phyloP scores from a whole-genome alignment of 1,284 basidiomycete species.

The Omphalotus olearius region DNA sequence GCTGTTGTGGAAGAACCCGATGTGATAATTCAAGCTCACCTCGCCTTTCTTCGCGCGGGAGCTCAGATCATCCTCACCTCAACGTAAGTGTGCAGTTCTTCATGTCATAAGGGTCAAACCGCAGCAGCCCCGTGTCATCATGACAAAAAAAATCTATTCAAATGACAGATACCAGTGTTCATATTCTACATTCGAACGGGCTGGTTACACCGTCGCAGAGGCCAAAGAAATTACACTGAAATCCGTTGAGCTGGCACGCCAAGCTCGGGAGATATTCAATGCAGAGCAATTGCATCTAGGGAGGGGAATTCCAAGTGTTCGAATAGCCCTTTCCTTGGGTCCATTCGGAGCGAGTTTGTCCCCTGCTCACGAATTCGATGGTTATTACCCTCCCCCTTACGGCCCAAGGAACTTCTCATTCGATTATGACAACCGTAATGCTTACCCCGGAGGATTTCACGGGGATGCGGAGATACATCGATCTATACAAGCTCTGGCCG shows the following conservation, averaged over 20 bases:
- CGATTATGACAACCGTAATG: slow-evolving; percentile 34
- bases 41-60: slow-evolving; percentile 56
- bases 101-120: not conserved
- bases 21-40: slow-evolving; percentile 52
- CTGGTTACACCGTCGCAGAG: slow-evolving; percentile 44
- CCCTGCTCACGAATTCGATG: slow-evolving; percentile 72
- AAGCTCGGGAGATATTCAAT: slow-evolving; percentile 27
- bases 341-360: slow-evolving; percentile 68
- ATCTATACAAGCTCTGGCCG: slow-evolving; percentile 51
- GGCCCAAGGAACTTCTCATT: slow-evolving; percentile 47
- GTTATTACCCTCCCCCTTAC: slow-evolving; percentile 72
- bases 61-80: slow-evolving; percentile 57
- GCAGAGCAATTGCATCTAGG: slow-evolving; percentile 22
- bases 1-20: slow-evolving; percentile 49
- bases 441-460: slow-evolving; percentile 31
- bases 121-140: not conserved
- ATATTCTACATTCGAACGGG: slow-evolving; percentile 46
- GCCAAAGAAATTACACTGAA: slow-evolving; percentile 49
- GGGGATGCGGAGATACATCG: slow-evolving; percentile 27
- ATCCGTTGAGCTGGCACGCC: slow-evolving; percentile 48
- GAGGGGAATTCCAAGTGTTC: slow-evolving; percentile 25
- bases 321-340: slow-evolving; percentile 68
- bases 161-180: slow-evolving; percentile 60
- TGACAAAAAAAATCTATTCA: not conserved
- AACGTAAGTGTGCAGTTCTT: slow-evolving; percentile 40